Evolutionary conservation across 1,139 yeast genomes (phyloP), one percentile per base, ranked within the genome.

Genomic region (Lipomyces yarrowii): DNA sequence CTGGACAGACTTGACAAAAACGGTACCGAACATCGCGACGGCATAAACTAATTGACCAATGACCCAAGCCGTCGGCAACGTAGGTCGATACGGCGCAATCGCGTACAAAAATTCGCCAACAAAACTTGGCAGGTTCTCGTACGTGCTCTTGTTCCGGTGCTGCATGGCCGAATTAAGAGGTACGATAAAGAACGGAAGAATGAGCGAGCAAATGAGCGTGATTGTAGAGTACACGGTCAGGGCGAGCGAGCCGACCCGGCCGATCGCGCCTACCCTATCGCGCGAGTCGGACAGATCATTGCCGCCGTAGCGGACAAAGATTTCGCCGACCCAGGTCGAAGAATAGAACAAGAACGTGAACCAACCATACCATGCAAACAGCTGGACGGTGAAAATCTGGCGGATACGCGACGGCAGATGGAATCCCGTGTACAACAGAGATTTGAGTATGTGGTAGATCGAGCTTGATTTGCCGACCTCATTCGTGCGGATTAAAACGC

Each of bases 341-440:
- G 81, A 77, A 68, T 78, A 67, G 58, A 64, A 67, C 56, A 67
- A 52, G 37, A 68, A 67, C 35, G 68, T 67, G 59, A 67, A 71
- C 72, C 72, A 83, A 0, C 86, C 86, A 53, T 83, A 80, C 86
- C 86, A 83, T 0, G 86, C 86, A 73, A 82, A 82, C 60, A 83
- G 81, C 70, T 83, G 84, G 1, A 82, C 81, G 58, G 73, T 74
- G 65, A 85, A 83, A 3, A 83, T 82, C 2, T 76, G 73, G 63
- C 75, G 77, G 1, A 82, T 81, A 66, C 81, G 84, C 3, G 78
- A 77, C 1, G 86, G 82, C 8, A 82, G 72, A 42, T 79, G 74
- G 7, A 67, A 68, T 21, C 83, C 78, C 3, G 85, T 82, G 10
- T 75, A 73, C 0, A 73, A 64, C 0, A 85, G 83, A 65, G 80